phyloP scores from a whole-genome alignment of 768 basidiomycete genomes.

The Lentinula raphanica region DNA sequence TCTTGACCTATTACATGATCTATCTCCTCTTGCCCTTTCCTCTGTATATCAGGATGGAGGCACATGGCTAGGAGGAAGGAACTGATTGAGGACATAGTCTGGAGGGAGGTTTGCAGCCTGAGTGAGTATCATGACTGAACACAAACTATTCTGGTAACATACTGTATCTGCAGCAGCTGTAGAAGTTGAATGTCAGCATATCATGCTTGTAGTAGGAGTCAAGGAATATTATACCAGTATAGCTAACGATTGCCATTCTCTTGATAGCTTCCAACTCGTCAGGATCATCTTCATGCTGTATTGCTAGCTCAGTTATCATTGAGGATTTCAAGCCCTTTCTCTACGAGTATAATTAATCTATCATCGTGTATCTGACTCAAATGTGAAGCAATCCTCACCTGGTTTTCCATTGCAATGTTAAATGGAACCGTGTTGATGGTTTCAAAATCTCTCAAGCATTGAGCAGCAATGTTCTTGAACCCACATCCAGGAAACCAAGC shows the following conservation, averaged over 20 bases:
- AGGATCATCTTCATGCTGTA: neutral
- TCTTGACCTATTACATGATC: neutral
- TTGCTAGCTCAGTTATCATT: neutral
- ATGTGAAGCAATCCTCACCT: neutral
- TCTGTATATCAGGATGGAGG: conserved; percentile 1
- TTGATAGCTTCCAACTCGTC: neutral
- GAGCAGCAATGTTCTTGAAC: neutral
- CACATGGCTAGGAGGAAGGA: conserved; percentile 14
- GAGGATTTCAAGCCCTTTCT: neutral
- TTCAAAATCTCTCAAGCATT: neutral
- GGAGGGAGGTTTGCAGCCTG: no score
- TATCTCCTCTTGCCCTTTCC: conserved; percentile 4
- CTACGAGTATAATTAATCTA: neutral
- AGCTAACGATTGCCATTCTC: neutral
- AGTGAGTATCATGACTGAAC: no score
- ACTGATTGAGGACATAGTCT: conserved; percentile 5
- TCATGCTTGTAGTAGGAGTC: neutral
- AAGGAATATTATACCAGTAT: neutral
- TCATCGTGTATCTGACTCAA: no score
- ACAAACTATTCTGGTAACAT: neutral
- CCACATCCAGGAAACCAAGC: conserved; percentile 2
- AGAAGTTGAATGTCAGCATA: neutral
- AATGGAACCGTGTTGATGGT: neutral
- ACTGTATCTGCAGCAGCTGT: conserved; percentile 2
- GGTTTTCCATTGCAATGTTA: neutral